A percentile compares a stretch with the other conserved stretches of the same genome.
Conservation (phyloP, 2,329 filamentous ascomycete species). For the Alternaria rosae region DNA sequence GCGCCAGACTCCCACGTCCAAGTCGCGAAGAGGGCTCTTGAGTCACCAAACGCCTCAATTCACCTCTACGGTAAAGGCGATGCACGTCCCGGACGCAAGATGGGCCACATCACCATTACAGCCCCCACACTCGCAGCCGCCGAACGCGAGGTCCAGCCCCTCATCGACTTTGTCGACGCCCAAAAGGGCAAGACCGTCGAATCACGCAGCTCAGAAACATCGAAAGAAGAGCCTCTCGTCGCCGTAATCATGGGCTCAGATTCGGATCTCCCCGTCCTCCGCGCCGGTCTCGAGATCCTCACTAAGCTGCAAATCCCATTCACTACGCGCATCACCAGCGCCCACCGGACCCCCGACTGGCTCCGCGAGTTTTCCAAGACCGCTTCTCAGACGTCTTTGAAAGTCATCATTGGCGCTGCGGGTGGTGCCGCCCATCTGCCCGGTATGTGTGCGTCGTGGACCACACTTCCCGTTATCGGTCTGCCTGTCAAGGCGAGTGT, state of each 20-base stretch:
- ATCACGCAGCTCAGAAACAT: slow-evolving; percentile 16
- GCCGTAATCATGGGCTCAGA: slow-evolving; percentile 86
- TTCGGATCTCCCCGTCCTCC: slow-evolving; percentile 74
- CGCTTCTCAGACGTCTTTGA: slow-evolving; percentile 49
- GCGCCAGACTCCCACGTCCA: slow-evolving; percentile 68
- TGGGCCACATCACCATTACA: slow-evolving; percentile 90
- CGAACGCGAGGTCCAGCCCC: slow-evolving; percentile 71
- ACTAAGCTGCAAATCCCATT: slow-evolving; percentile 75
- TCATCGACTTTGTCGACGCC: slow-evolving; percentile 70
- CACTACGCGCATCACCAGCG: slow-evolving; percentile 78
- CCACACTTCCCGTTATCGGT: slow-evolving; percentile 59
- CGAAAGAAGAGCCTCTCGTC: slow-evolving; percentile 63
- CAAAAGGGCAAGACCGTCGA: slow-evolving; percentile 56
- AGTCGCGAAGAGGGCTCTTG: slow-evolving; percentile 64
- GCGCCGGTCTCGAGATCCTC: slow-evolving; percentile 70
- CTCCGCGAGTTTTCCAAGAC: slow-evolving; percentile 55
- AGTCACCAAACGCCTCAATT: slow-evolving; percentile 67
- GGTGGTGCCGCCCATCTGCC: slow-evolving; percentile 61
- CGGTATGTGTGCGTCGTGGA: slow-evolving; percentile 61
- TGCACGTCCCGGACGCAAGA: slow-evolving; percentile 88
- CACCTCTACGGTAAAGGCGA: slow-evolving; percentile 92
- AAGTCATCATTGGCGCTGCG: slow-evolving; percentile 58
- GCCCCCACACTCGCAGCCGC: slow-evolving; percentile 71
- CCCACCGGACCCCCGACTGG: slow-evolving; percentile 62
- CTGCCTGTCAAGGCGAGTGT: slow-evolving; percentile 59